Conservation (phyloP, 2,329 filamentous ascomycete species). For the Alternaria ventricosa region DNA sequence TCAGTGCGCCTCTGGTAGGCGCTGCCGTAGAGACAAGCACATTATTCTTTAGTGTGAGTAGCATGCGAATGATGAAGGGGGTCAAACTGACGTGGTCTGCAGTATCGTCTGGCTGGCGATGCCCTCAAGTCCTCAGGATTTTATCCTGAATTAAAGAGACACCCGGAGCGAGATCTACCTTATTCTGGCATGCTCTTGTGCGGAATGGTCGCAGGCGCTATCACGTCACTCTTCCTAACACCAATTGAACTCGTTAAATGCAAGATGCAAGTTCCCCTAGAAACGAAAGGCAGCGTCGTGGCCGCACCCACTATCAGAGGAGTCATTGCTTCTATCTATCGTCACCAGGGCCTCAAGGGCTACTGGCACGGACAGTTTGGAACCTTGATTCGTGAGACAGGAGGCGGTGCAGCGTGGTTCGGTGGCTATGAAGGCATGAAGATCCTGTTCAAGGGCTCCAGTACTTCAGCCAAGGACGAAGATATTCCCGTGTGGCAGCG, state of each 20-base stretch:
- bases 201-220: conserved; percentile 84
- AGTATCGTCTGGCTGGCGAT: conserved; percentile 60
- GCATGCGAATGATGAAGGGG: background rate
- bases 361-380: conserved; percentile 97
- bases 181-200: conserved; percentile 78
- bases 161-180: conserved; percentile 65
- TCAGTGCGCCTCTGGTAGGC: conserved; percentile 87
- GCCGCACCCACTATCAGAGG: conserved; percentile 68
- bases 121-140: conserved; percentile 67
- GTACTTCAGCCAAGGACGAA: conserved; percentile 51
- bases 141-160: conserved; percentile 53
- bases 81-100: conserved; percentile 24
- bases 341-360: conserved; percentile 79
- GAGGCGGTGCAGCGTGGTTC: conserved; percentile 94
- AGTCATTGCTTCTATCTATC: conserved; percentile 80
- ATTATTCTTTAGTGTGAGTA: conserved; percentile 79
- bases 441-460: conserved; percentile 68
- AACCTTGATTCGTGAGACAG: conserved; percentile 91
- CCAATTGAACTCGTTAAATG: conserved; percentile 98
- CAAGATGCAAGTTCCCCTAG: conserved; percentile 84
- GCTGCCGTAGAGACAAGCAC: conserved; percentile 92
- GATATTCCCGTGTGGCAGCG: conserved; percentile 84
- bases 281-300: conserved; percentile 47
- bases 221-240: conserved; percentile 89
- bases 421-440: conserved; percentile 63